Evolutionary conservation across 2,329 filamentous ascomycete species (phyloP).

Genomic region (Pseudogymnoascus pannorum): DNA sequence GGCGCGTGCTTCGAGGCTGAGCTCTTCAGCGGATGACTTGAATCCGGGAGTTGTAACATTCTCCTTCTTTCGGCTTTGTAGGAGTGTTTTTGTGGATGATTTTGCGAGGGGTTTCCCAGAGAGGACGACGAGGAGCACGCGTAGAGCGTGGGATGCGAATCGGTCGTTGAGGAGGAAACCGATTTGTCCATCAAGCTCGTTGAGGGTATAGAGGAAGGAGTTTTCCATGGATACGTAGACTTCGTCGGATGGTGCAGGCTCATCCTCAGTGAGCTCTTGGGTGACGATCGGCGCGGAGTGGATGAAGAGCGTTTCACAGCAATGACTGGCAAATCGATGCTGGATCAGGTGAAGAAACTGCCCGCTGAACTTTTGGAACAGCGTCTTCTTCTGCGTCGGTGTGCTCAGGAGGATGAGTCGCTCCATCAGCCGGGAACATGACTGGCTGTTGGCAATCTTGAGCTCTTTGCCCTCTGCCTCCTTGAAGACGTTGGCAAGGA

Average conservation of each 20-base stretch:
- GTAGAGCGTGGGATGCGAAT: conserved; percentile 85
- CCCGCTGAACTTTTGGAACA: conserved; percentile 78
- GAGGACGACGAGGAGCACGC: conserved; percentile 77
- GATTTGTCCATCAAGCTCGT: conserved; percentile 81
- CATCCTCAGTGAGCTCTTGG: conserved; percentile 54
- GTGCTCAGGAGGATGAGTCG: conserved; percentile 77
- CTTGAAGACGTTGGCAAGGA: conserved; percentile 73
- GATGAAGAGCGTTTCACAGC: conserved; percentile 88
- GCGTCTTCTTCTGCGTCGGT: conserved; percentile 69
- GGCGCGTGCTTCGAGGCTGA: conserved; percentile 38
- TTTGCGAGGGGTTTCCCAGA: conserved; percentile 75
- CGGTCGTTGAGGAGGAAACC: conserved; percentile 76
- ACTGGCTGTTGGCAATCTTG: conserved; percentile 93
- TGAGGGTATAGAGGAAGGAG: conserved; percentile 72
- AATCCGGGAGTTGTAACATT: conserved; percentile 57
- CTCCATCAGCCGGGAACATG: conserved; percentile 89
- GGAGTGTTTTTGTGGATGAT: conserved; percentile 58
- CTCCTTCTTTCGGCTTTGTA: conserved; percentile 92
- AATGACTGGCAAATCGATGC: conserved; percentile 95
- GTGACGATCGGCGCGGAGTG: conserved; percentile 73
- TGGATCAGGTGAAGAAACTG: conserved; percentile 87
- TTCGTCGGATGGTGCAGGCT: conserved; percentile 34
- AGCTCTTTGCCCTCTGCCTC: conserved; percentile 90
- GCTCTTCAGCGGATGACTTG: conserved; percentile 42
- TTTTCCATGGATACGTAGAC: conserved; percentile 66